Base-by-base conservation (phyloP, 768 basidiomycete genomes). In the Tulasnella calospora region DNA sequence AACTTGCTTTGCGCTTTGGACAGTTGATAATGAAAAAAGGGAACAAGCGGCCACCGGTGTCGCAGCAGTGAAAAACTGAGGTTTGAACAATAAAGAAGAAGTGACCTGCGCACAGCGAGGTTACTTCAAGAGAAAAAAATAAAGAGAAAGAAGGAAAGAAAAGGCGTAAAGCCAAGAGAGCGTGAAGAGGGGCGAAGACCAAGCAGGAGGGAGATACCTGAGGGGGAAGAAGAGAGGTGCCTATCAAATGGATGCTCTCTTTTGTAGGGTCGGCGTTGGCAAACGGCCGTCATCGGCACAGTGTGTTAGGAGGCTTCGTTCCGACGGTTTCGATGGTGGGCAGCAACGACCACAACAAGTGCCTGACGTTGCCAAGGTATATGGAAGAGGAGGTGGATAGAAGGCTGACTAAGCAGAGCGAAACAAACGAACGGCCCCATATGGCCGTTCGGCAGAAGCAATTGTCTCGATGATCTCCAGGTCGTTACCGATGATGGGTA, bases 151-250 rank as follows among this genome's bases (percentile, higher is more conserved):
- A 71, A 71, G 33, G 71, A 71, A 38, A 19, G 71, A 71, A 71
- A 17, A 71, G 71, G 71, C 71, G 71, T 71, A 71, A 71, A 71
- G 71, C 71, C 71, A 71, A 71, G 71, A 71, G 71, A 71, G 71
- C 36, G 55, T 57, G 55, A 23, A 71, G 41, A 44, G 35, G 71
- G n/a, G 33, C 44, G 44, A 46, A n/a, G 23, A 23, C 69, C 15
- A 33, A 40, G 33, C 15, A 36, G 36, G 71, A 71, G n/a, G 71
- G 71, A 44, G 35, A 44, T 36, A 71, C 71, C 71, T 36, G 41
- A 44, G 41, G 71, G 71, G 41, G 17, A 71, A 71, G 71, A 71
- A 71, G 71, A 44, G 71, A 71, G 71, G 35, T 8, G 17, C 35
- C 7, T 15, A 71, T 44, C 71, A 38, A 44, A 23, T 23, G 71